Base-by-base conservation (phyloP, 805 yeast species). In the Wickerhamiella galacta region DNA sequence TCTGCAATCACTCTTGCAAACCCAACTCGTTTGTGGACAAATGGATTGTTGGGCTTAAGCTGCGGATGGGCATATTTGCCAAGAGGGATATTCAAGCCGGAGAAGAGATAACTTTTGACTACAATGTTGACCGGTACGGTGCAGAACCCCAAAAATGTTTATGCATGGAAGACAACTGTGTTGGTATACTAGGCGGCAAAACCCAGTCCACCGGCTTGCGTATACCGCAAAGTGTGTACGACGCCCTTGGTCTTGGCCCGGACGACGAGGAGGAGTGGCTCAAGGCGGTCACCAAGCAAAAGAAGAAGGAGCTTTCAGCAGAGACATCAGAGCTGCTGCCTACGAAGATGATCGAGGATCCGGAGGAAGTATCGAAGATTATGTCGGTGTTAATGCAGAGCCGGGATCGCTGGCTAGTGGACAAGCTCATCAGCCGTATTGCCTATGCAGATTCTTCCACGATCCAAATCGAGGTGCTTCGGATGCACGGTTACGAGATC, bases 11-110 rank as follows among this genome's bases (percentile, higher is more conserved):
- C 56, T 81, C 94, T 15, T 87, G 98, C 54, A 74, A 70, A 47
- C 98, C 98, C 9, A 90, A 90, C 53, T 87, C 93, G 16, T 81
- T 70, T 46, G 94, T 87, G 27, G 95, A 87, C 54, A 87, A 87
- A 59, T 87, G 98, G 98, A 90, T 85, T 12, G 96, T 87, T 10
- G 83, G 83, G 19, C 80, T 78, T 38, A 77, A 81, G 51, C 63
- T 82, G 36, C 66, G 82, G 42, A 90, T 90, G 96, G 98, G 96
- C 19, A 78, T 87, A 16, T 90, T 87, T 52, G 80, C 95, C 32
- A 78, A 78, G 44, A 62, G 93, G 41, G 55, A 63, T 18, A 81
- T 87, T 33, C 28, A 42, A 6, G 53, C 54, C 38, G 95, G 94
- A 34, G 96, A 90, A 54, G 98, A 87, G 52, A 71, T 87, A 43